phyloP scores from a whole-genome alignment of 768 basidiomycete genomes.

The Tricholoma matsutake region DNA sequence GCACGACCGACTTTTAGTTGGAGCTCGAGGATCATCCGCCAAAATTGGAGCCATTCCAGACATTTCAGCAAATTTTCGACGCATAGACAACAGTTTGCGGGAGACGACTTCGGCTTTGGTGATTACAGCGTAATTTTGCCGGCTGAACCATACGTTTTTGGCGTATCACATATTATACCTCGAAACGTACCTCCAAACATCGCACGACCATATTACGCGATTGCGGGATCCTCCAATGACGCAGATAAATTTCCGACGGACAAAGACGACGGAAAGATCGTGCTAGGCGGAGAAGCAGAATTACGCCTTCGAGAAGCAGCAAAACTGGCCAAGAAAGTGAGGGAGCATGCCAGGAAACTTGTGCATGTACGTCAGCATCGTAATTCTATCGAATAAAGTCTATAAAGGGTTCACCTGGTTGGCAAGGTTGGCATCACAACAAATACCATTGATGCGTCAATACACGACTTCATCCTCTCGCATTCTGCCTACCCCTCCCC shows the following conservation, averaged over 20 bases:
- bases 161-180: conserved; percentile 56
- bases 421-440: conserved; percentile 70
- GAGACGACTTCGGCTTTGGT: conserved; percentile 47
- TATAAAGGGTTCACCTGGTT: conserved; percentile 2
- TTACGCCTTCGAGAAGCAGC: conserved; percentile 49
- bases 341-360: conserved; percentile 51
- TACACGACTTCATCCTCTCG: conserved; percentile 70
- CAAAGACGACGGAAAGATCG: conserved; percentile 31
- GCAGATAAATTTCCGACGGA: not conserved
- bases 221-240: conserved; percentile 6
- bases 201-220: conserved; percentile 52
- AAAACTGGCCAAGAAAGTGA: conserved; percentile 51
- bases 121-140: conserved; percentile 62
- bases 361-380: conserved; percentile 42
- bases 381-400: not conserved
- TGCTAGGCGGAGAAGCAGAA: conserved; percentile 54
- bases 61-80: not conserved
- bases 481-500: conserved; percentile 86
- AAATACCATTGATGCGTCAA: conserved; percentile 61
- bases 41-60: not conserved
- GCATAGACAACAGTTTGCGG: conserved; percentile 9
- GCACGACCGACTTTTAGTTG: not conserved
- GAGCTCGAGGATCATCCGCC: not conserved
- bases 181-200: conserved; percentile 59
- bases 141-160: conserved; percentile 60